A percentile compares a stretch with the other conserved stretches of the same genome.
Conservation (phyloP, 306 rosid genomes). For the Rosa chinensis region DNA sequence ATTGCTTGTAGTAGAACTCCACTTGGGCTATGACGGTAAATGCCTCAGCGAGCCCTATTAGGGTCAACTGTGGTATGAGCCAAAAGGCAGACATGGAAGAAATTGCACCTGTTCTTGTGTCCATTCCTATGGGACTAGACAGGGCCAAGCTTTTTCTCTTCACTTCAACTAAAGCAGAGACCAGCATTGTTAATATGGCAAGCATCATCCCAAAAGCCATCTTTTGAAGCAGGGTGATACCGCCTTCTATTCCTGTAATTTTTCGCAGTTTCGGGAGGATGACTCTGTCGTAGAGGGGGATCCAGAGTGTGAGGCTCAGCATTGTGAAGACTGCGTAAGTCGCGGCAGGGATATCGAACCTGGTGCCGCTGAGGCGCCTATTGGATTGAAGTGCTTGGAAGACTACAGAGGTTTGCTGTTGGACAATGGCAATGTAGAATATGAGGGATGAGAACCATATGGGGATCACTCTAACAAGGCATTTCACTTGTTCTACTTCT, state of each 20-base stretch:
- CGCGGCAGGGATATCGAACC: conserved; percentile 36
- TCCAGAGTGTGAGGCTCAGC: conserved; percentile 33
- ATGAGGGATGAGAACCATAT: conserved; percentile 46
- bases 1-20: conserved; percentile 41
- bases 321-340: conserved; percentile 23
- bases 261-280: conserved; percentile 25
- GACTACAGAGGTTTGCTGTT: conserved; percentile 36
- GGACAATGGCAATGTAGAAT: conserved; percentile 34
- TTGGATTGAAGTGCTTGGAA: conserved; percentile 52
- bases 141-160: conserved; percentile 27
- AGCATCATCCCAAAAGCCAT: conserved; percentile 41
- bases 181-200: conserved; percentile 22
- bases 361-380: conserved; percentile 19
- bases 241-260: conserved; percentile 34
- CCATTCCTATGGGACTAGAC: conserved; percentile 17
- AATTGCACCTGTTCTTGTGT: conserved; percentile 28
- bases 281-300: conserved; percentile 39
- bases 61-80: conserved; percentile 38
- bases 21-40: conserved; percentile 20
- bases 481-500: conserved; percentile 44
- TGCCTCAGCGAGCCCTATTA: conserved; percentile 37
- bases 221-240: conserved; percentile 39
- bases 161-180: conserved; percentile 36
- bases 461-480: conserved; percentile 40
- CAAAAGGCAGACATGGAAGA: conserved; percentile 40